These are phyloP conservation scores for Silene latifolia DNA, from an alignment of 148 eudicot genomes.

Conservation along the genomic window DNA sequence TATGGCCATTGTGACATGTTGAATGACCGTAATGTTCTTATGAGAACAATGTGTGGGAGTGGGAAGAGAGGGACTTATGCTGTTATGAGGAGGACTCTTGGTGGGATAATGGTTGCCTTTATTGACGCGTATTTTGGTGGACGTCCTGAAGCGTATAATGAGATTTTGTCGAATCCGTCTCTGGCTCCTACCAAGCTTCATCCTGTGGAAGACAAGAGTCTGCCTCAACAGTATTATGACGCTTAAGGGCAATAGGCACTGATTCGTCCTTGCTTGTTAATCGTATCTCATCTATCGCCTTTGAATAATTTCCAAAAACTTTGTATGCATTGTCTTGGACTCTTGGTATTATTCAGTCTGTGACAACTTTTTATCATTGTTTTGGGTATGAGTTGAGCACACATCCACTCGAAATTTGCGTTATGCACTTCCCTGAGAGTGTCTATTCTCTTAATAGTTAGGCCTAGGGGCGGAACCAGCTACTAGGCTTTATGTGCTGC, in stretches of 20 bases:
- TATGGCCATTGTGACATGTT: conserved; percentile 23
- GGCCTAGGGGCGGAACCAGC: too few relatives aligned
- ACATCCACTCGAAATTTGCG: too few relatives aligned
- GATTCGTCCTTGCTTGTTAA: background rate
- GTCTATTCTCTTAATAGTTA: too few relatives aligned
- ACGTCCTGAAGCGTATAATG: background rate
- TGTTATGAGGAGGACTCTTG: conserved; percentile 8
- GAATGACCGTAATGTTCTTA: background rate
- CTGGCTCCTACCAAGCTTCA: conserved; percentile 16
- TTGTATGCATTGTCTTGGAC: background rate
- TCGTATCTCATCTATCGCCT: background rate
- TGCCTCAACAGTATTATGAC: background rate
- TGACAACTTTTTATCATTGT: background rate
- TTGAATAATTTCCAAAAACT: background rate
- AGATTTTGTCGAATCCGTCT: background rate
- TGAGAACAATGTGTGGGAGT: background rate
- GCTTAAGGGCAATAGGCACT: background rate
- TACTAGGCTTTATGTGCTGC: too few relatives aligned
- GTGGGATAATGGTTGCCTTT: conserved; percentile 19
- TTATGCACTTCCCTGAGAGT: too few relatives aligned
- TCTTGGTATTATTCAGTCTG: background rate
- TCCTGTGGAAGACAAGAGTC: background rate
- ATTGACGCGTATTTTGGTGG: conserved; percentile 7
- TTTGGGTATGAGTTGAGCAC: too few relatives aligned
- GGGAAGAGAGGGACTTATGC: background rate